Evolutionary conservation across 768 basidiomycete species (phyloP).

Genomic region (Scleroderma bovista): DNA sequence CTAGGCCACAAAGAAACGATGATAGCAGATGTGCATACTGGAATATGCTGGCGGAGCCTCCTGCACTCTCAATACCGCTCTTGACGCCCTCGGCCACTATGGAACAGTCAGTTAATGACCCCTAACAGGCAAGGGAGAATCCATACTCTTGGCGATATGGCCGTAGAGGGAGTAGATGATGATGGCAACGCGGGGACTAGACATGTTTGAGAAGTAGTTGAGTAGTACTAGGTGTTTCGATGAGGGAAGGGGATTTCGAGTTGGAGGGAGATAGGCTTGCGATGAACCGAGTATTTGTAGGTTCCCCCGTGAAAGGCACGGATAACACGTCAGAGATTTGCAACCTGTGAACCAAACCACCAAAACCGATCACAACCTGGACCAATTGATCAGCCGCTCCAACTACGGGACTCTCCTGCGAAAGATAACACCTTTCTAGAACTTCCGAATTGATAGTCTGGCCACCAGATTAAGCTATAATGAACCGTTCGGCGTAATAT

Average conservation of each 20-base stretch:
- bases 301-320: neutral
- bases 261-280: constrained; percentile 1
- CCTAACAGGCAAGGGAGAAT: neutral
- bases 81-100: constrained; percentile 56
- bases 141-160: constrained; percentile 63
- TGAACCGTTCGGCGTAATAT: too few species aligned
- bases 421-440: too few species aligned
- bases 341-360: neutral
- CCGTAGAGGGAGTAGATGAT: constrained; percentile 72
- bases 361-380: neutral
- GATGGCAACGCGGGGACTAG: constrained; percentile 58
- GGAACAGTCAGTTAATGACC: constrained; percentile 3
- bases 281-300: constrained; percentile 12
- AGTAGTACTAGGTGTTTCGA: neutral
- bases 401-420: too few species aligned
- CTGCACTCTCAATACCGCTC: constrained; percentile 41
- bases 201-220: constrained; percentile 25
- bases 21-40: constrained; percentile 37
- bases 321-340: constrained; percentile 2
- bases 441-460: too few species aligned
- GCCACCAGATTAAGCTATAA: too few species aligned
- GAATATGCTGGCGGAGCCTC: constrained; percentile 47
- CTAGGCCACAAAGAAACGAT: neutral
- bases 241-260: too few species aligned
- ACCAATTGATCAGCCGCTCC: neutral